Base-by-base conservation (phyloP, 2,329 filamentous ascomycete species). In the Aspergillus udagawae region DNA sequence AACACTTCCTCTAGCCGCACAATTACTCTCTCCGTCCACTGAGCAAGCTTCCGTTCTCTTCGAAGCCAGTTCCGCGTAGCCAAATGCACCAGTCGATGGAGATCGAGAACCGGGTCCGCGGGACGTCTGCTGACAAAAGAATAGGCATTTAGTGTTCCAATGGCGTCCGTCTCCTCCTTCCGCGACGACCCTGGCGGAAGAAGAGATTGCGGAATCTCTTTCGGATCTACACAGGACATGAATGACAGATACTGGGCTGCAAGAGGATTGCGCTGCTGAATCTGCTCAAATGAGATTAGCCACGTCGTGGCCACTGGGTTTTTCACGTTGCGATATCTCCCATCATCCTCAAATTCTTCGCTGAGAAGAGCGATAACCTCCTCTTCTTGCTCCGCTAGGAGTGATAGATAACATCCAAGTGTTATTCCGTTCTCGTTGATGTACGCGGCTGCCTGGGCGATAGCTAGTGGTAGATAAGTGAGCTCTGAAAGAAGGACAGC, bases 231-330 rank as follows among this genome's bases (percentile, higher is more conserved):
- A 28, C 32, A 61, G 29, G 54, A 55, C 60, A 76, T 72, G 21
- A 71, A 71, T 42, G 60, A 67, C 7, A 77, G 63, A 32, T 70
- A 68, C 27, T 70, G 60, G 23, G 64, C 67, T 3, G 74, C 74
- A 20, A 71, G 52, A 4, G 55, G 51, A 58, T 75, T 59, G 27
- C 56, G 44, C 23, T 57, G 47, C n/a, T 54, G 64, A 32, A 76
- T 75, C 47, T 73, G 64, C 8, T 72, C 54, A 47, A 76, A 75
- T 4, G 71, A 73, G 29, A 76, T 70, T 5, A 67, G 60, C 72
- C 70, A 77, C 38, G 51, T 59, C 2, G 62, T 72, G 9, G 68
- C 67, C n/a, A 77, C 63, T 4, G 73, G 60, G 56, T 72, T 75
- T 38, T 62, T 60, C 14, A 66, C 54, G 7, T 66, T 58, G 2